phyloP scores from a whole-genome alignment of 345 rosid genomes.

The Garcia nutans region DNA sequence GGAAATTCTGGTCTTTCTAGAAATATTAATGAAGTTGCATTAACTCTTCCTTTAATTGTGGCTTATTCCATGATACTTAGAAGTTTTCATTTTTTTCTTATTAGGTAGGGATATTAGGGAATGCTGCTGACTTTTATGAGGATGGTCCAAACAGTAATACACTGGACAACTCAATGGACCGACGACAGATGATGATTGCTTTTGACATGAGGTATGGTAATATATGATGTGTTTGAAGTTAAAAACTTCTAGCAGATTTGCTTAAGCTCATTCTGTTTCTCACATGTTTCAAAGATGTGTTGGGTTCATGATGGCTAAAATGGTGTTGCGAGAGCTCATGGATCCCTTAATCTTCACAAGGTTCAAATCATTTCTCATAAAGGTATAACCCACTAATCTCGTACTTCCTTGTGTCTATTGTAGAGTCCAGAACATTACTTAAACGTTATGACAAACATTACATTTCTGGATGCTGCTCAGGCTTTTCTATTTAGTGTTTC shows the following conservation, averaged over 20 bases:
- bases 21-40: neutral
- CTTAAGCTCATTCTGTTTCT: constrained; percentile 24
- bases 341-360: constrained; percentile 72
- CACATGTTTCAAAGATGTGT: constrained; percentile 56
- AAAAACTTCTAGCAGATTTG: constrained; percentile 11
- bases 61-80: neutral
- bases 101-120: constrained; percentile 91
- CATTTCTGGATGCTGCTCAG: neutral
- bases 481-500: neutral
- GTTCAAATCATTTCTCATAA: constrained; percentile 73
- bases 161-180: constrained; percentile 50
- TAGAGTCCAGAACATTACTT: constrained; percentile 2
- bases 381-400: constrained; percentile 43
- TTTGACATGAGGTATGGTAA: constrained; percentile 83
- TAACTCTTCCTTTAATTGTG: neutral
- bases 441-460: neutral
- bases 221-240: neutral
- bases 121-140: constrained; percentile 84
- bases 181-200: constrained; percentile 94
- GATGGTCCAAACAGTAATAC: constrained; percentile 49
- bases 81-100: constrained; percentile 5
- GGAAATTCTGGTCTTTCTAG: neutral
- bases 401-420: neutral
- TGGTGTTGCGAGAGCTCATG: constrained; percentile 91
- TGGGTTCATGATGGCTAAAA: constrained; percentile 98